Base-by-base conservation (phyloP, 129 eudicot genomes). In the Dittrichia graveolens region DNA sequence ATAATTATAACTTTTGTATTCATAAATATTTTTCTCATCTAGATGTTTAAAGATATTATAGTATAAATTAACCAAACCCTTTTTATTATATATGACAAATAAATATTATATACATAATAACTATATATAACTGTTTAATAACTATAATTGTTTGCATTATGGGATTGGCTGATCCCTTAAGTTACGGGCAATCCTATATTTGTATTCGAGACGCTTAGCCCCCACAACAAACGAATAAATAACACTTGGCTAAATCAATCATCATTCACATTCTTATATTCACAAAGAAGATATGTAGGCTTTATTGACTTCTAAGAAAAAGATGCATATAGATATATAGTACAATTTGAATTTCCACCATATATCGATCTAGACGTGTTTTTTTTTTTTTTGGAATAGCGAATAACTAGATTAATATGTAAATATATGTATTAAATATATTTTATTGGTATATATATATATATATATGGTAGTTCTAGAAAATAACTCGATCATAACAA, bases 271-370 rank as follows among this genome's bases (percentile, higher is more conserved):
- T 12, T 49, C 43, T 35, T 67, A 15, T 37, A 14, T 38, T 68
- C 37, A 50, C 61, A 37, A 37, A 24, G 38, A 52, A 69, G 35
- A 69, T 1, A 24, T 24, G 2, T 24, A 67, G 41, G 35, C 35
- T 69, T 34, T 69, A 52, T 69, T 50, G 74, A 69, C 74, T 69
- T 69, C n/a, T 37, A 15, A 35, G 47, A 37, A 35, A 66, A 68
- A 37, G 16, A 5, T 14, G 47, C 39, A 15, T 62, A 14, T 62
- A 9, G 45, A 13, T 45, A 62, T 7, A 18, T 8, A 5, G 5
- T 16, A 15, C 40, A 0, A 52, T 15, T 52, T 52, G 6, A 63
- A 35, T 63, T 63, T 41, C 8, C 49, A 14, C 37, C 16, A 63
- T 14, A 47, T 47, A 47, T 48, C 54, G 6, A 38, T 10, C 11